Evolutionary conservation across 1,284 basidiomycete genomes (phyloP).

Genomic region (Apiotrichum siamense): DNA sequence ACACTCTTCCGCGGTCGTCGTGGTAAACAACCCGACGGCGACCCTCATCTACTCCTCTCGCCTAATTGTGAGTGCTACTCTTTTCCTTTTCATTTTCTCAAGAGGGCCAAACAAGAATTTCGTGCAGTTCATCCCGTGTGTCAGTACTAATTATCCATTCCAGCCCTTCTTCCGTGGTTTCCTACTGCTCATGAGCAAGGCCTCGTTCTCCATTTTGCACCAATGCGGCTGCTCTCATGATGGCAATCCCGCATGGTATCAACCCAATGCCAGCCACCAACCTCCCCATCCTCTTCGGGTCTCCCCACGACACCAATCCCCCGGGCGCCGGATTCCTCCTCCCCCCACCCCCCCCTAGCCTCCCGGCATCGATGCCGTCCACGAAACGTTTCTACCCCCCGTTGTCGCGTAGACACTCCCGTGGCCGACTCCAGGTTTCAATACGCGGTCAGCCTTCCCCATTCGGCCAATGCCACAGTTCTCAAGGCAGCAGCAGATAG

Average conservation of each 20-base stretch:
- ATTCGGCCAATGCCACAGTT: conserved; percentile 39
- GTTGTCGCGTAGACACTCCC: conserved; percentile 30
- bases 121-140: neutral
- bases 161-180: conserved; percentile 42
- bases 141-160: neutral
- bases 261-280: conserved; percentile 50
- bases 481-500: conserved; percentile 20
- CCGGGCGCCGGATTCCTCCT: conserved; percentile 47
- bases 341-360: too few relatives aligned
- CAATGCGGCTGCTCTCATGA: conserved; percentile 47
- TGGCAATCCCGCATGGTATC: conserved; percentile 47
- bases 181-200: conserved; percentile 44
- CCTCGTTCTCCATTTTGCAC: conserved; percentile 44
- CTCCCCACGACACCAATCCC: conserved; percentile 39
- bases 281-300: conserved; percentile 46
- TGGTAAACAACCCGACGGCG: neutral
- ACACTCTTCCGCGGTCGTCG: neutral
- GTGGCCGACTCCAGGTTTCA: conserved; percentile 41
- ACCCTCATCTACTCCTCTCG: neutral
- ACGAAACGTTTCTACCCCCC: conserved; percentile 47
- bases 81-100: neutral
- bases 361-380: conserved; percentile 48
- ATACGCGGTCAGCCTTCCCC: conserved; percentile 29
- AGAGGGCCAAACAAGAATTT: neutral
- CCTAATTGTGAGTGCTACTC: neutral